Conservation (phyloP, 306 rosid species). For the Acacia crassicarpa region DNA sequence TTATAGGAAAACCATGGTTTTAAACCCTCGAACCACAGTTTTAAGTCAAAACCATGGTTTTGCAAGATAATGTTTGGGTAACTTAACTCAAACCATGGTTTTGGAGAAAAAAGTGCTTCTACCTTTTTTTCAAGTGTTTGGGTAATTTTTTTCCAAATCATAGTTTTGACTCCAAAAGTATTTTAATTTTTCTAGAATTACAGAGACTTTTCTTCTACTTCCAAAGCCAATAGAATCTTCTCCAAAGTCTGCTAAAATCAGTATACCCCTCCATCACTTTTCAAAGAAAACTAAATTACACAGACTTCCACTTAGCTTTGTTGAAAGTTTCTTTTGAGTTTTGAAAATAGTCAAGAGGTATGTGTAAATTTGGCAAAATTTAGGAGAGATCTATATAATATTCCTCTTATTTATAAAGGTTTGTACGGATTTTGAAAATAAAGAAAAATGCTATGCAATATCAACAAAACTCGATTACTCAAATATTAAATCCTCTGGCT, state of each 20-base stretch:
- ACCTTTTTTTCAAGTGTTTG: too few species aligned
- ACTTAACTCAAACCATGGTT: too few species aligned
- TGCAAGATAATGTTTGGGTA: too few species aligned
- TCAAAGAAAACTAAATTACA: not conserved
- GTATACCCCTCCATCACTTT: not conserved
- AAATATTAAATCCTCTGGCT: slow-evolving; percentile 30
- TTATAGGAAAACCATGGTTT: too few species aligned
- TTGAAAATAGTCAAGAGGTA: not conserved
- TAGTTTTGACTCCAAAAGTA: too few species aligned
- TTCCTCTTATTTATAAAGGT: not conserved
- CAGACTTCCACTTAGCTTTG: not conserved
- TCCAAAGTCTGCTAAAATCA: not conserved
- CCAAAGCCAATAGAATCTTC: not conserved
- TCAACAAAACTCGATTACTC: not conserved
- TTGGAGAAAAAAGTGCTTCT: too few species aligned
- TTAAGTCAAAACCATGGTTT: too few species aligned
- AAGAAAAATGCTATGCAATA: not conserved
- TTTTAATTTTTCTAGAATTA: too few species aligned
- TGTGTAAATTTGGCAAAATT: not conserved
- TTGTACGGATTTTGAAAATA: not conserved
- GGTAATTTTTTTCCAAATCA: too few species aligned
- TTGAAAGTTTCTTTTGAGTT: not conserved
- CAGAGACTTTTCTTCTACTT: too few species aligned
- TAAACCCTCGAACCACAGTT: too few species aligned
- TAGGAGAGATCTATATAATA: not conserved